phyloP scores from a whole-genome alignment of 2,329 filamentous ascomycete genomes.

The Lomentospora prolificans region DNA sequence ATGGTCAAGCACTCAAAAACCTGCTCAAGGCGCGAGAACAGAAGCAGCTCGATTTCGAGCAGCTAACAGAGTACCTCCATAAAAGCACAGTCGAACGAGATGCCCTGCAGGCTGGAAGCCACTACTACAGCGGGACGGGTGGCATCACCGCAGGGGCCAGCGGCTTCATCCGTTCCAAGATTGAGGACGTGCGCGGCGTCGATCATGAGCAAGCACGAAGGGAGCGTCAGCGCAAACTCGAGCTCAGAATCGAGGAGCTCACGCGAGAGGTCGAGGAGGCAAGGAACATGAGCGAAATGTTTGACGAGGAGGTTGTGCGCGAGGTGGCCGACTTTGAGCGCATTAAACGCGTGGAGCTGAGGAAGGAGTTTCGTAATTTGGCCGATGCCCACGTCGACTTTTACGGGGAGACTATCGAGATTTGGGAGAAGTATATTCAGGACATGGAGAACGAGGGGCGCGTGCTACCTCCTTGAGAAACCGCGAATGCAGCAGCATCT shows the following conservation, averaged over 20 bases:
- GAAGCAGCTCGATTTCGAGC: constrained; percentile 96
- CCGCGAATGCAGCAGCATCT: too few species aligned
- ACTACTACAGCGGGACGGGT: constrained; percentile 27
- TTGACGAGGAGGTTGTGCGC: constrained; percentile 90
- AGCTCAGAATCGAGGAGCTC: constrained; percentile 85
- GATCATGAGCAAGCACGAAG: constrained; percentile 88
- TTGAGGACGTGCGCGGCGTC: constrained; percentile 92
- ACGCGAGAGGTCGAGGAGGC: constrained; percentile 82
- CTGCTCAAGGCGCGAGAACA: constrained; percentile 90
- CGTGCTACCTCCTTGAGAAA: constrained; percentile 1
- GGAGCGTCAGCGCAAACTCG: constrained; percentile 79
- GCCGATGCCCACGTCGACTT: constrained; percentile 82
- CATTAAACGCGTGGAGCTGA: constrained; percentile 91
- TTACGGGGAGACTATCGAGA: constrained; percentile 67
- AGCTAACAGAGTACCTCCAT: constrained; percentile 87
- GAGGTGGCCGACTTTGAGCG: constrained; percentile 92
- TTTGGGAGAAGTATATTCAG: constrained; percentile 83
- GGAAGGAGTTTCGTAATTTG: constrained; percentile 70
- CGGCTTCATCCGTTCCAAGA: constrained; percentile 82
- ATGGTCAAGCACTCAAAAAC: constrained; percentile 75
- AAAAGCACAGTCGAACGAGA: constrained; percentile 85
- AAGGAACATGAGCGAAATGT: constrained; percentile 78
- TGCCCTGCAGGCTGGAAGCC: constrained; percentile 55
- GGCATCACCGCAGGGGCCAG: constrained; percentile 60
- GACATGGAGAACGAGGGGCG: constrained; percentile 68